A percentile compares a stretch with the other conserved stretches of the same genome.
Conservation (phyloP, 257 asterid genomes). For the Jacaranda copaia region DNA sequence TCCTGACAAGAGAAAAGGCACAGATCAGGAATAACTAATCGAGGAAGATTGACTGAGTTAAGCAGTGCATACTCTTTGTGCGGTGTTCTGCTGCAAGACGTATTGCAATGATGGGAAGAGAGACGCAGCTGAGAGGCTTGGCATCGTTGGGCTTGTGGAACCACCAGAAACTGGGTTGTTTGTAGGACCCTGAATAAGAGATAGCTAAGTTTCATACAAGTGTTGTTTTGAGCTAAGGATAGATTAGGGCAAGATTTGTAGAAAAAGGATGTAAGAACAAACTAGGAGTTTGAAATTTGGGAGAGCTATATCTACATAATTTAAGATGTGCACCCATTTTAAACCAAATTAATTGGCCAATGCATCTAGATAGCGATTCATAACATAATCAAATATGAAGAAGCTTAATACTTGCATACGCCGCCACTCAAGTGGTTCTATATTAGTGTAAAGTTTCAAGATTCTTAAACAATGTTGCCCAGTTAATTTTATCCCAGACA, state of each 20-base stretch:
- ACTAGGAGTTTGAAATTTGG: neutral
- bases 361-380: conserved; percentile 15
- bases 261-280: neutral
- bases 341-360: neutral
- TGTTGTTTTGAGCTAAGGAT: conserved; percentile 14
- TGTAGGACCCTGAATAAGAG: conserved; percentile 56
- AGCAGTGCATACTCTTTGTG: conserved; percentile 68
- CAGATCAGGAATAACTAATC: conserved; percentile 45
- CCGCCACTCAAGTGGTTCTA: neutral
- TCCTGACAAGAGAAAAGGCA: conserved; percentile 60
- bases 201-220: conserved; percentile 36
- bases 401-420: neutral
- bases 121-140: conserved; percentile 53
- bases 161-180: conserved; percentile 60
- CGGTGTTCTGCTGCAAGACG: conserved; percentile 72
- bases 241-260: neutral
- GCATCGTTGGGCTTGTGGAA: conserved; percentile 51
- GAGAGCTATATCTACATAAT: neutral
- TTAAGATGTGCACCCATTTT: neutral
- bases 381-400: conserved; percentile 9
- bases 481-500: neutral
- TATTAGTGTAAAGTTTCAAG: conserved; percentile 3
- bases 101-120: conserved; percentile 74
- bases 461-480: neutral
- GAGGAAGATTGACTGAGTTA: conserved; percentile 22